A percentile compares a stretch with the other conserved stretches of the same genome.
These are phyloP conservation scores for Mychonastes homosphaera DNA, from an alignment of 139 green algal species.

Conservation along the genomic window DNA sequence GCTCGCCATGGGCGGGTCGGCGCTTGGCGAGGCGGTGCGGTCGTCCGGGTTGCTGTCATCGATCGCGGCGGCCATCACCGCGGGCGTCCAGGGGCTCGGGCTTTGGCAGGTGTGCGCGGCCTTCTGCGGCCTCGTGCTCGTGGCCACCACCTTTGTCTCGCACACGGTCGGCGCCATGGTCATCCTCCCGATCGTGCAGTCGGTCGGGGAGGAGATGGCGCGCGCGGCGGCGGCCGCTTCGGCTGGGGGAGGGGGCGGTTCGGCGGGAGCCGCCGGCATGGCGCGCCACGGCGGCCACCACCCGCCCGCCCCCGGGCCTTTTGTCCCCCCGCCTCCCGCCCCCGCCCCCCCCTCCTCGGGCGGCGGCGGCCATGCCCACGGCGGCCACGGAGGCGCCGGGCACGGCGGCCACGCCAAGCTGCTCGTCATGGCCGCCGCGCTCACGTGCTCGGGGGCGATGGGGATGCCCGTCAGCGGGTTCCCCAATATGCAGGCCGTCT, in stretches of 20 bases:
- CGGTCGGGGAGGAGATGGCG: conserved; percentile 43
- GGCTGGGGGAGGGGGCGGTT: no score
- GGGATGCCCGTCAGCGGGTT: conserved; percentile 61
- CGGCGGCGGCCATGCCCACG: no score
- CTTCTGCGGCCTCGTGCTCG: conserved; percentile 48
- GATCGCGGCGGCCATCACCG: conserved; percentile 22
- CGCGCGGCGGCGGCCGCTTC: no score
- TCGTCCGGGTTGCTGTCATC: conserved; percentile 27
- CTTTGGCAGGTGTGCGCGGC: conserved; percentile 35
- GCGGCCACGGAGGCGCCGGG: no score
- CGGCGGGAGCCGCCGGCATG: no score
- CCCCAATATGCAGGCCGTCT: conserved; percentile 64
- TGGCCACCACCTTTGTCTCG: conserved; percentile 56
- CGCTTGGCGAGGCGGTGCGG: conserved; percentile 41
- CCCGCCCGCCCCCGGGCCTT: no score
- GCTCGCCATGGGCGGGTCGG: conserved; percentile 64
- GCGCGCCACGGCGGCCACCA: no score
- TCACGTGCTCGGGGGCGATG: conserved; percentile 71
- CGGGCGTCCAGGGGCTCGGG: conserved; percentile 16
- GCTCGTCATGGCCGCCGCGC: conserved; percentile 55
- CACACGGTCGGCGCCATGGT: conserved; percentile 70
- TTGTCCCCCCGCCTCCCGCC: no score
- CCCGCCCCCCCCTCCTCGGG: no score
- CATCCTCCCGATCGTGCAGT: conserved; percentile 64
- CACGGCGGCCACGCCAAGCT: conserved; percentile 44